Evolutionary conservation across 1,139 yeast species (phyloP).

Genomic region (Suhomyces guaymorum): DNA sequence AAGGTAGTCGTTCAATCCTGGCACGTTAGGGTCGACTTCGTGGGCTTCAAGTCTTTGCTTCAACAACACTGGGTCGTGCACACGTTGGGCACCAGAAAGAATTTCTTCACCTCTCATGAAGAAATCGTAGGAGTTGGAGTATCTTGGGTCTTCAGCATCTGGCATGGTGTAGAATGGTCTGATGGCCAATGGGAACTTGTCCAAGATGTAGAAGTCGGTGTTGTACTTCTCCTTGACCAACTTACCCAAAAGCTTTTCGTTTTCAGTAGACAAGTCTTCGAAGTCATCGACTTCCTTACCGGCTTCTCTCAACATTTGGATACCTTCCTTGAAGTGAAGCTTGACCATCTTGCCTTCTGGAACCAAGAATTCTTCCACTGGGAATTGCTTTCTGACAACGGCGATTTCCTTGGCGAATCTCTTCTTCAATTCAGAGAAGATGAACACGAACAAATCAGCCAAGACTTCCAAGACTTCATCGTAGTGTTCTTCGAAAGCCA

Average conservation of each 20-base stretch:
- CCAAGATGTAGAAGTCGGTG: constrained; percentile 96
- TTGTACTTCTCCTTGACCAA: constrained; percentile 90
- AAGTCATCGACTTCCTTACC: constrained; percentile 82
- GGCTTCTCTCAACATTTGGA: constrained; percentile 76
- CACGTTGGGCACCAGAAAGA: constrained; percentile 98
- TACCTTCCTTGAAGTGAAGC: constrained; percentile 87
- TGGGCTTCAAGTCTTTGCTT: constrained; percentile 79
- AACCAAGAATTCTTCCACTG: constrained; percentile 94
- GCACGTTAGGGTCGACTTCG: constrained; percentile 75
- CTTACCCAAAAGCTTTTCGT: constrained; percentile 90
- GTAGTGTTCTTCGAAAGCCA: constrained; percentile 97
- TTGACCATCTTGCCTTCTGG: constrained; percentile 93
- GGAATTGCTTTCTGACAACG: constrained; percentile 89
- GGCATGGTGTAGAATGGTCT: constrained; percentile 99
- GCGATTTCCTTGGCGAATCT: constrained; percentile 86
- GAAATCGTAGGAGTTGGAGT: constrained; percentile 95
- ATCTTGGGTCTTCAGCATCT: constrained; percentile 84
- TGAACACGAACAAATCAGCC: constrained; percentile 83
- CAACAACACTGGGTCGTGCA: constrained; percentile 87
- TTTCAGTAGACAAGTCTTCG: constrained; percentile 91
- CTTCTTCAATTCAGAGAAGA: constrained; percentile 77
- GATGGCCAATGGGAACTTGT: constrained; percentile 93
- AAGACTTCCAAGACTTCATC: constrained; percentile 88
- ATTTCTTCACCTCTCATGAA: constrained; percentile 99
- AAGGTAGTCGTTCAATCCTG: constrained; percentile 87